Evolutionary conservation across 768 basidiomycete genomes (phyloP), one percentile per base, ranked within the genome.

Genomic region (Russula sp.): DNA sequence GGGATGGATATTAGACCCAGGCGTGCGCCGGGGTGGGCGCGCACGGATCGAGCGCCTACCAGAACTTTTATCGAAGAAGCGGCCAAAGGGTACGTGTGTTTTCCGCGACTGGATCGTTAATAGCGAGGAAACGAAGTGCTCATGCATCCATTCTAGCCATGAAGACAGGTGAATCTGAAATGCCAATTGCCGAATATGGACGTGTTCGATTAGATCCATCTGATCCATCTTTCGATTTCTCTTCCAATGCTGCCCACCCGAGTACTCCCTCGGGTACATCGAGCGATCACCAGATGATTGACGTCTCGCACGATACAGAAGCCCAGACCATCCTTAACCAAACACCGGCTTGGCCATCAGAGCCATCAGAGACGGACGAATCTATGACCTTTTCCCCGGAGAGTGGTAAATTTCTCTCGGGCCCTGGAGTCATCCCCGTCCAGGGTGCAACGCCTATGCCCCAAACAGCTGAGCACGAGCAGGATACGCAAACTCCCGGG

Each of bases 1-100:
- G 26, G 94, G 94, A 0, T 95, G 92, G 93, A 91, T 96, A 9
- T 75, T 95, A 16, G 90, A 92, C 26, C 78, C 84, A 2, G 90
- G 88, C 38, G 82, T 85, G 57, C 82, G 84, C 67, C 81, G 93
- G 36, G 82, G 85, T 34, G 84, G 85, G 24, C 77, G 89, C 16
- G 73, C 75, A 24, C 71, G 78, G 16, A 65, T 79, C 11, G 84
- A 85, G 28, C 76, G 79, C 44, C 74, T 73, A n/a, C 69, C 72
- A 4, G 66, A 78, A 34, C 82, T 80, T 38, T 82, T 84, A 11
- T 83, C 84, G 34, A 62, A 53, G 49, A 65, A 65, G 55, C 66
- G 54, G n/a, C 11, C 44, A 24, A 72, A 70, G 22, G 83, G 77
- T 74, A 87, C 86, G 75, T 79, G 77, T 75, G 76, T 64, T 82